Base-by-base conservation (phyloP, 768 basidiomycete genomes). In the Tulasnella sp. region DNA sequence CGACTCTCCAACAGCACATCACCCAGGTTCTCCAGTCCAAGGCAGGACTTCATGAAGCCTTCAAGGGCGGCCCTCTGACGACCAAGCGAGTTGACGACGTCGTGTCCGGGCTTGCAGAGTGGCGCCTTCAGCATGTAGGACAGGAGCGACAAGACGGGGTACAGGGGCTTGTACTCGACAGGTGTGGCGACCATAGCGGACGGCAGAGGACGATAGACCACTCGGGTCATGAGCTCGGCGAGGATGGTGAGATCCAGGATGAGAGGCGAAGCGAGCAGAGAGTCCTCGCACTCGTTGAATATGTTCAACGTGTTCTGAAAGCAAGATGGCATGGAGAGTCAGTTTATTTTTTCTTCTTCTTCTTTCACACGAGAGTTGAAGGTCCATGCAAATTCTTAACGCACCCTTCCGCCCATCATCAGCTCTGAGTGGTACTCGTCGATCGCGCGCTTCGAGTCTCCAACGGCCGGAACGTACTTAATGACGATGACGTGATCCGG, bases 371-470 rank as follows among this genome's bases (percentile, higher is more conserved):
- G n/a, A n/a, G n/a, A n/a, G n/a, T n/a, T n/a, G n/a, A n/a, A n/a
- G n/a, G n/a, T n/a, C n/a, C n/a, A n/a, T n/a, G n/a, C 12, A 19
- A 43, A 43, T 43, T 12, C 42, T 12, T 43, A 12, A 50, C 57
- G 10, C 22, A 59, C 57, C 49, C 57, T 25, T 27, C 93, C 93
- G 65, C 93, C 93, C 68, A 93, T 94, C 76, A 93, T 85, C 67
- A 98, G 92, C 78, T 98, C 93, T 10, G 90, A 93, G 73, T 92
- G 92, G 74, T 97, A 98, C 76, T 97, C 93, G 73, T 98, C 96
- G 77, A 98, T 92, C n/a, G 93, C 96, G 59, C 91, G 80, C 82
- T 97, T 98, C 59, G 88, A 90, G 75, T 98, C 96, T 41, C 94
- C 93, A 29, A 94, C 92, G 24, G 92, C 89, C 21, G 91, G 92